Evolutionary conservation across 345 rosid species (phyloP).

Genomic region (Ailanthus altissimus): DNA sequence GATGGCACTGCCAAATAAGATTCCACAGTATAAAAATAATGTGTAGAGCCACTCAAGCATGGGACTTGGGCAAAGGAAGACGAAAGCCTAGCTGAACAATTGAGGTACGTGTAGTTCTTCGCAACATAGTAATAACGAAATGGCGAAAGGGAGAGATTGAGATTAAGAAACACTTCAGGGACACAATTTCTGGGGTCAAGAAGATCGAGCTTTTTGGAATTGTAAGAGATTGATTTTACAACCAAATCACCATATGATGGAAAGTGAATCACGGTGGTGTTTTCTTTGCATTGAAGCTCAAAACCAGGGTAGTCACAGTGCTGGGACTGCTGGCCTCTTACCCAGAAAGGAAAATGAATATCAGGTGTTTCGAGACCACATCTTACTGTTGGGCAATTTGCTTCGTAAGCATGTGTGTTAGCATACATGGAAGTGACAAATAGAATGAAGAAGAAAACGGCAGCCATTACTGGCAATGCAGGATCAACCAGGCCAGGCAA

Average conservation of each 20-base stretch:
- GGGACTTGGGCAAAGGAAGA: constrained; percentile 38
- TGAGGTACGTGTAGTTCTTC: constrained; percentile 54
- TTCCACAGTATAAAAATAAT: constrained; percentile 50
- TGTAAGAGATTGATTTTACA: constrained; percentile 55
- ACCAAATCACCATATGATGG: constrained; percentile 44
- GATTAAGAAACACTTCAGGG: constrained; percentile 60
- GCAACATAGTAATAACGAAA: constrained; percentile 49
- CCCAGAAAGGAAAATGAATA: constrained; percentile 53
- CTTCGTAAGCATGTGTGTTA: constrained; percentile 19
- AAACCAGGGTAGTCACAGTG: constrained; percentile 38
- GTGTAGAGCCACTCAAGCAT: constrained; percentile 48
- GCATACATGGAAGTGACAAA: constrained; percentile 25
- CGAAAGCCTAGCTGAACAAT: constrained; percentile 45
- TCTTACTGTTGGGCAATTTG: constrained; percentile 20
- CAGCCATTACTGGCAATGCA: constrained; percentile 22
- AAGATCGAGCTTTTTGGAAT: constrained; percentile 38
- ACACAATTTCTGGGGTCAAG: constrained; percentile 55
- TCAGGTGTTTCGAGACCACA: constrained; percentile 38
- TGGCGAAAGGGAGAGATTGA: constrained; percentile 52
- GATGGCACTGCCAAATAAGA: constrained; percentile 26
- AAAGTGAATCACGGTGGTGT: constrained; percentile 50
- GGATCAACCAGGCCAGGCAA: background rate
- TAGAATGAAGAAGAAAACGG: constrained; percentile 24
- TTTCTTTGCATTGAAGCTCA: constrained; percentile 47
- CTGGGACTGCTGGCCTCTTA: constrained; percentile 25